These are phyloP conservation scores for Trichoderma polysporum DNA, from an alignment of 2,329 filamentous ascomycete genomes.

Conservation along the genomic window DNA sequence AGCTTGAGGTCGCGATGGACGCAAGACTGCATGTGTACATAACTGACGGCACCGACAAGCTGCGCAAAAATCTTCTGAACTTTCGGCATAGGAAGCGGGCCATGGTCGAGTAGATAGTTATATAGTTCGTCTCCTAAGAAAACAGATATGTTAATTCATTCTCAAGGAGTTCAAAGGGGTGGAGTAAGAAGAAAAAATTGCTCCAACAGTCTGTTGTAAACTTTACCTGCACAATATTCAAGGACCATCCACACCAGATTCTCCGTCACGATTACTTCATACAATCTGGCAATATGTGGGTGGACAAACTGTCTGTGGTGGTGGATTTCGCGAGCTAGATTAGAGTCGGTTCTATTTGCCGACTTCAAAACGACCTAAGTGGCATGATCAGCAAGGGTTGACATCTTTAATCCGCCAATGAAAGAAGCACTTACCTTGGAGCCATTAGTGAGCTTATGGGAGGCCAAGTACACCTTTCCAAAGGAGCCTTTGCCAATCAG, in stretches of 20 bases:
- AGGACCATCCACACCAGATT: conserved; percentile 91
- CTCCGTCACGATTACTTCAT: conserved; percentile 98
- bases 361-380: conserved; percentile 93
- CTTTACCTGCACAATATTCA: conserved; percentile 86
- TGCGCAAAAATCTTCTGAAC: conserved; percentile 96
- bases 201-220: neutral
- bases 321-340: conserved; percentile 95
- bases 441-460: conserved; percentile 96
- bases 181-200: neutral
- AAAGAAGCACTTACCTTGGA: conserved; percentile 66
- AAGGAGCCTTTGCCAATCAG: conserved; percentile 98
- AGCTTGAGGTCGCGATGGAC: conserved; percentile 96
- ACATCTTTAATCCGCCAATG: neutral
- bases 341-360: conserved; percentile 91
- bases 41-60: conserved; percentile 88
- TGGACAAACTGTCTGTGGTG: conserved; percentile 98
- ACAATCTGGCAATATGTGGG: conserved; percentile 92
- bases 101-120: conserved; percentile 88
- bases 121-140: conserved; percentile 85
- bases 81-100: conserved; percentile 78
- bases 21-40: conserved; percentile 92
- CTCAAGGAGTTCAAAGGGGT: neutral
- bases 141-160: neutral
- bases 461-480: conserved; percentile 94
- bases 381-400: conserved; percentile 23